Evolutionary conservation across 176 grass and related monocot genomes (phyloP), one percentile per base, ranked within the genome.

Genomic region (Rhynchospora tenuis): DNA sequence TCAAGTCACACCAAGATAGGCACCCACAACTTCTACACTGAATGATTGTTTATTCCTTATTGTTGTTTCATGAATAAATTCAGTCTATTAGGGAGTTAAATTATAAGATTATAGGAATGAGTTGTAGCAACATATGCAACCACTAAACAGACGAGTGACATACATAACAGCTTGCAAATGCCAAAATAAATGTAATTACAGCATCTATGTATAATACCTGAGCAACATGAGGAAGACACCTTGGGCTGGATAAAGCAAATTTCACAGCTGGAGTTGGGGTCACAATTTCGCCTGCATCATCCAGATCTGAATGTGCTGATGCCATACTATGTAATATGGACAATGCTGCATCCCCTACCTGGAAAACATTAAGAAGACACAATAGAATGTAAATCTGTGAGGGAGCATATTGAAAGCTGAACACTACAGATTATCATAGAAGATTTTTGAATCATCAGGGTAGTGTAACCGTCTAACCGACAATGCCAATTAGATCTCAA

Each of bases 151-250:
- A 56, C 31, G 73, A 10, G 12, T 54, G 17, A 55, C 50, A 31
- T 72, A 45, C 67, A 26, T 63, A 13, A 64, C 68, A 28, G 7
- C 23, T 77, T 29, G 50, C 23, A 56, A 31, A 55, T 31, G 48
- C 47, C 15, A 77, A 56, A 56, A 77, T 77, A 24, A 81, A 63
- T 59, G 17, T 24, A 80, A 57, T 54, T 80, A 59, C 9, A 38
- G 1, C 57, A 24, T 63, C 10, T 63, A 43, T 60, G 58, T 48
- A 14, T 26, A 85, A 20, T 83, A 93, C 96, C 89, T 98, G 96
- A 78, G 96, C 84, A 86, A 98, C 88, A 91, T 98, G 96, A 78
- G 96, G 96, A 93, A 98, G 89, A 81, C 96, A 98, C 86, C 96
- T 91, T 82, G 91, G 91, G 85, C 93, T 98, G 62, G 96, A 98